A percentile compares a stretch with the other conserved stretches of the same genome.
Conservation (phyloP, 2,329 filamentous ascomycete genomes). For the Albophoma yamanashiensis region DNA sequence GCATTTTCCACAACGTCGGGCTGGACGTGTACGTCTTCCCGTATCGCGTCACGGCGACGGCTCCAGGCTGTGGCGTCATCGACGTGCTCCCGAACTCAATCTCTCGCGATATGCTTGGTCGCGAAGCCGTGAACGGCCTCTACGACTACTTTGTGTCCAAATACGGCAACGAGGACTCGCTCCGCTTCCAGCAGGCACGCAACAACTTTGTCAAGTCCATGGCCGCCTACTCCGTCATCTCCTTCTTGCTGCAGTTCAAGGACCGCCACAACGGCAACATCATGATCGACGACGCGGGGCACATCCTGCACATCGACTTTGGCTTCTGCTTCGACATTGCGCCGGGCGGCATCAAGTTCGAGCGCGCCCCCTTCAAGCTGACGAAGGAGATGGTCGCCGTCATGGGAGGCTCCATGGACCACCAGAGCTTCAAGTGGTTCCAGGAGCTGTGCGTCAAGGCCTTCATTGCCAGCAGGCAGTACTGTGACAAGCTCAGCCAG, state of each 20-base stretch:
- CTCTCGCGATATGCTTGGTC: conserved; percentile 95
- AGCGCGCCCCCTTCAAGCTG: conserved; percentile 96
- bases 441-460: conserved; percentile 94
- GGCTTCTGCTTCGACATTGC: conserved; percentile 99
- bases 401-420: conserved; percentile 79
- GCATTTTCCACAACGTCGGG: conserved; percentile 91
- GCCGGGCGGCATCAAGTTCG: conserved; percentile 92
- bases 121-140: conserved; percentile 93
- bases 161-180: conserved; percentile 92
- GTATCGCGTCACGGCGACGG: conserved; percentile 93
- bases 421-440: conserved; percentile 89
- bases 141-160: conserved; percentile 98
- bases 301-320: conserved; percentile 98
- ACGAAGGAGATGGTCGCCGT: conserved; percentile 98
- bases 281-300: conserved; percentile 95
- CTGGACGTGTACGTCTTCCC: conserved; percentile 96
- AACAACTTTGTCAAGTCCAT: conserved; percentile 99
- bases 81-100: conserved; percentile 97
- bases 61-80: conserved; percentile 94
- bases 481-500: conserved; percentile 80
- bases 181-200: conserved; percentile 87
- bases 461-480: conserved; percentile 78
- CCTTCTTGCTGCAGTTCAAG: conserved; percentile 96
- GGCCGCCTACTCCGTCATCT: conserved; percentile 97
- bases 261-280: conserved; percentile 99